Evolutionary conservation across 1,284 basidiomycete species (phyloP).

Genomic region (Cutaneotrichosporon cavernicola): DNA sequence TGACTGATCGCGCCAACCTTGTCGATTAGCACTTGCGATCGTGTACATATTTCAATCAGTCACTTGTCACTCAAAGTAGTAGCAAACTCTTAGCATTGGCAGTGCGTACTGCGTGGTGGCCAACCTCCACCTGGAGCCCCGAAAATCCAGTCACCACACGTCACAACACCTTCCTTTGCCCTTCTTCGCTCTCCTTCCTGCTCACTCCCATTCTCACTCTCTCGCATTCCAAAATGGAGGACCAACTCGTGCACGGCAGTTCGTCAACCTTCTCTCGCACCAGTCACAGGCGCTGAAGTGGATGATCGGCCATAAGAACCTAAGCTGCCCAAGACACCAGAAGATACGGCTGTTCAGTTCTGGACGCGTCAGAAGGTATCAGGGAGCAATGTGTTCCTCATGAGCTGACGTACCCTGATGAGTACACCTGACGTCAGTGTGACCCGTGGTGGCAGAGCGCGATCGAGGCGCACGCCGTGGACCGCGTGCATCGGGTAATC

Average conservation of each 20-base stretch:
- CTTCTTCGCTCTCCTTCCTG: neutral
- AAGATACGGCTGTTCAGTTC: constrained; percentile 77
- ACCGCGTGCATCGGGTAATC: constrained; percentile 65
- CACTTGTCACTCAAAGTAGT: too few relatives aligned
- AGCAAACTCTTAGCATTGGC: too few relatives aligned
- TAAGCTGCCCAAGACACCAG: constrained; percentile 62
- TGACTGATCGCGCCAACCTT: too few relatives aligned
- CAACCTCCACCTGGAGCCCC: too few relatives aligned
- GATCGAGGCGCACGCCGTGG: constrained; percentile 76
- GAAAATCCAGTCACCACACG: too few relatives aligned
- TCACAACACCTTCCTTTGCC: too few relatives aligned
- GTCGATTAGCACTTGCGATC: too few relatives aligned
- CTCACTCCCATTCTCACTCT: neutral
- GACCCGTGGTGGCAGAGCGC: constrained; percentile 77
- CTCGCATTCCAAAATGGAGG: neutral
- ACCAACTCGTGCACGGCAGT: neutral
- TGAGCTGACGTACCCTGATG: constrained; percentile 56
- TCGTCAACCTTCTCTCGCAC: constrained; percentile 71
- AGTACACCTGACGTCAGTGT: constrained; percentile 30
- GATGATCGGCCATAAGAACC: constrained; percentile 75
- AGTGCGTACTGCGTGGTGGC: too few relatives aligned
- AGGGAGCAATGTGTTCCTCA: constrained; percentile 76
- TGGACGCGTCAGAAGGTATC: constrained; percentile 66
- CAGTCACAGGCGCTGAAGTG: constrained; percentile 60
- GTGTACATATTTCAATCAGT: too few relatives aligned